Evolutionary conservation across 768 basidiomycete species (phyloP), one percentile per base, ranked within the genome.

Genomic region (Termitomyces sp.): DNA sequence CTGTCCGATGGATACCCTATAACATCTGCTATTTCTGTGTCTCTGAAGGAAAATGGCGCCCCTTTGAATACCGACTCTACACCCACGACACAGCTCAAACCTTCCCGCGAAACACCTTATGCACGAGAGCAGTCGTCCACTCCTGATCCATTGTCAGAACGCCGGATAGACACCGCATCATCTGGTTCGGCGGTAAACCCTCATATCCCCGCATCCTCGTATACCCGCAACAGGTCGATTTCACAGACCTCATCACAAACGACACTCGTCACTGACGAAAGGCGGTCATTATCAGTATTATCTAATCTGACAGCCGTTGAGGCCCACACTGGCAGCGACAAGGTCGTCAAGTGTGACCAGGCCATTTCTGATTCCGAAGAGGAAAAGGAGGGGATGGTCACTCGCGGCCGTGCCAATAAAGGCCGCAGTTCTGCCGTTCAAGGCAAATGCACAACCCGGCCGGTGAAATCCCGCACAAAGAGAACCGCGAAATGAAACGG

Each of bases 161-260:
- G 45, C 58, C 45, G 53, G 41, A 54, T 53, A 43, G 41, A 35
- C 28, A 54, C 48, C 8, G 46, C 51, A 51, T 50, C 57, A 43
- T 50, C 37, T 49, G 57, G 48, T 30, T 50, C 50, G 28, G 51
- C 51, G 40, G 50, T 59, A 40, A 53, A 47, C 58, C 43, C 56
- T 58, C 41, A 53, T 59, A 64, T 46, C 19, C 55, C 47, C 40
- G 60, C 46, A 42, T 63, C 45, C 41, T 58, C 66, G 40, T 71
- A 75, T 63, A 68, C 71, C 37, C 68, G 73, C 51, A 71, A 70
- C 53, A 65, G 76, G 41, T 76, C 75, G 12, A 71, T 66, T 19
- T 76, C 75, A 14, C 69, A 74, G 49, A 68, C 70, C 11, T 75
- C 74, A n/a, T 66, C 68, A 31, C 68, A 71, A 56, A 77, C 66